Evolutionary conservation across 257 asterid species (phyloP).

Genomic region (Solanum pimpinellifolium): DNA sequence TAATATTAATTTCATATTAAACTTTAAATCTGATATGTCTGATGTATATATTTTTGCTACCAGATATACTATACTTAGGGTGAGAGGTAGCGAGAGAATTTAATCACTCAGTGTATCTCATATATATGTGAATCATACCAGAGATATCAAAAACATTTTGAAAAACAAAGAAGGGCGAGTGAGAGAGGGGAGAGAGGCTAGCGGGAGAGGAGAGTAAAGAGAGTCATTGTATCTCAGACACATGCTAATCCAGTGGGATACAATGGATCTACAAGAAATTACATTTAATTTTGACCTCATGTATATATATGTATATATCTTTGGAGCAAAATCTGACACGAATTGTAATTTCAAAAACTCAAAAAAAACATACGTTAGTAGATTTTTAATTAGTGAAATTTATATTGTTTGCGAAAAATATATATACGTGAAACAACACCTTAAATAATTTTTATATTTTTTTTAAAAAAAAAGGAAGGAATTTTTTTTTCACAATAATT

Average conservation of each 20-base stretch:
- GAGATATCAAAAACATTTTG: no score
- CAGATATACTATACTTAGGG: not conserved
- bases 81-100: not conserved
- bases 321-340: not conserved
- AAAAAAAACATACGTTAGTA: no score
- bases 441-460: not conserved
- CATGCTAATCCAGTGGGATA: not conserved
- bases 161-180: not conserved
- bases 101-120: not conserved
- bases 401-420: no score
- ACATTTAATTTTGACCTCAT: no score
- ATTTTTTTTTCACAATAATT: not conserved
- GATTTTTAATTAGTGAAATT: no score
- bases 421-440: not conserved
- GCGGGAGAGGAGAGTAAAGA: not conserved
- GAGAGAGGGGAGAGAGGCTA: not conserved
- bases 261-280: no score
- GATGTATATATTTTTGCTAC: not conserved
- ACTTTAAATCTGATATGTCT: no score
- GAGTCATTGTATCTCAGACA: not conserved
- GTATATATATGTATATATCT: no score
- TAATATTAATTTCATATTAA: not conserved
- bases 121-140: not conserved
- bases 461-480: accelerated
- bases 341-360: not conserved